Evolutionary conservation across 75 land plant genomes (phyloP), one percentile per base, ranked within the genome.

Genomic region (Picea sitchensis): DNA sequence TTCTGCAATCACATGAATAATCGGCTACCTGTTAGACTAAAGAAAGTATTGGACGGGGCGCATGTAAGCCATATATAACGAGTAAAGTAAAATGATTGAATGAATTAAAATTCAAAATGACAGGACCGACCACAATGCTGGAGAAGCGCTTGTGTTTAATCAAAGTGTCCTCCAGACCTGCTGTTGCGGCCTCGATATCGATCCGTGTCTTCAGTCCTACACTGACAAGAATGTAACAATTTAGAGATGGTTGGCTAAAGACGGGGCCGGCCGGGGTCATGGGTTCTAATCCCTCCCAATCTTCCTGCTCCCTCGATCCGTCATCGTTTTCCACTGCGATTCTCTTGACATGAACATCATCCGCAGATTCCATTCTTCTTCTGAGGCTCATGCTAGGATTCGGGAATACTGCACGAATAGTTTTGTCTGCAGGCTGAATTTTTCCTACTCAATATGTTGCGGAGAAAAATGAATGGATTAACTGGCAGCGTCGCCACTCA

Each of bases 101-200:
- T 34, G 1, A 32, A 32, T 23, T 9, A 14, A 23, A 13, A 0
- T 18, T 32, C 0, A 5, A 5, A 1, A 30, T 13, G 31, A 15
- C 6, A 14, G 23, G 18, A 41, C 80, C 58, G 61, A 93, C 92
- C 85, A 88, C 77, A 30, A 86, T 32, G 74, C 91, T 88, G 65
- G 81, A 84, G 85, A 94, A 94, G 14, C 95, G 92, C 73, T 85
- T 91, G 82, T 94, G 96, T 54, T 84, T 84, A 30, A 90, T 12
- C n/a, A 94, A 47, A 11, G 91, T 94, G 21, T 64, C 54, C n/a
- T 73, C 30, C 11, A 94, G 51, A 21, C 84, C 87, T 4, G 72
- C 65, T 65, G 80, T 90, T 64, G 84, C 12, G 12, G 61, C 67
- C 4, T 78, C 81, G 7, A 84, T 30, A 58, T 92, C 64, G 61